Percentiles rank a stretch among this genome's conserved stretches.
Evolutionary conservation across 1,139 yeast species (phyloP).

Genomic region (Zygotorulaspora mrakii): DNA sequence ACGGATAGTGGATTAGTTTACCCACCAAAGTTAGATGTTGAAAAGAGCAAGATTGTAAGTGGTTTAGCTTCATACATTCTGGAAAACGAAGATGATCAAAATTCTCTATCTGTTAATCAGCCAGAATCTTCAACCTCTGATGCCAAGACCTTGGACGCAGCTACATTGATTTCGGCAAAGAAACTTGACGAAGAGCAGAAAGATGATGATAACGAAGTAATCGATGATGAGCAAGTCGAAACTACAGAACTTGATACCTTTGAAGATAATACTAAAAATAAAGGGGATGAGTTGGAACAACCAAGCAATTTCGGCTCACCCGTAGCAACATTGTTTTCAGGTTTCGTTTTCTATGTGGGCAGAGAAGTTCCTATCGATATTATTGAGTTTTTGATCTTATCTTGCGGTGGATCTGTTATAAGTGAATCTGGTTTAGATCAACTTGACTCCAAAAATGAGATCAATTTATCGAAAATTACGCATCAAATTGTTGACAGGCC

Average conservation of each 20-base stretch:
- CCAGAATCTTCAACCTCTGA: slow-evolving; percentile 29
- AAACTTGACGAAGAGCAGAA: slow-evolving; percentile 38
- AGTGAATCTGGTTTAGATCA: slow-evolving; percentile 89
- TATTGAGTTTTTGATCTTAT: slow-evolving; percentile 78
- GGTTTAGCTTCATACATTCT: slow-evolving; percentile 83
- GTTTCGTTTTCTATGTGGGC: slow-evolving; percentile 80
- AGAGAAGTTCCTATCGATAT: slow-evolving; percentile 95
- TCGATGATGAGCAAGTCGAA: slow-evolving; percentile 42
- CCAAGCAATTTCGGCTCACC: slow-evolving; percentile 63
- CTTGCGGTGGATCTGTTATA: slow-evolving; percentile 83
- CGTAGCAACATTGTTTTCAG: slow-evolving; percentile 61
- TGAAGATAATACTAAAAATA: slow-evolving; percentile 53
- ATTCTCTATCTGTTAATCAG: slow-evolving; percentile 41
- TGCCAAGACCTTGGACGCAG: slow-evolving; percentile 37
- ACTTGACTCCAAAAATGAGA: slow-evolving; percentile 42
- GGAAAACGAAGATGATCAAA: slow-evolving; percentile 46
- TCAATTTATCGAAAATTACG: slow-evolving; percentile 68
- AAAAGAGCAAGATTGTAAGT: slow-evolving; percentile 78
- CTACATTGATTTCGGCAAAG: slow-evolving; percentile 39
- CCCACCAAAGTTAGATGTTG: slow-evolving; percentile 80
- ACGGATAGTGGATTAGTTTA: slow-evolving; percentile 80
- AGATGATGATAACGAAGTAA: slow-evolving; percentile 41
- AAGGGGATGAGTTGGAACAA: slow-evolving; percentile 77
- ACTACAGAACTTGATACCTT: slow-evolving; percentile 67
- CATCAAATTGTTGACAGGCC: slow-evolving; percentile 97